phyloP scores from a whole-genome alignment of 805 yeast species.

The Cyberlindnera maclurae region DNA sequence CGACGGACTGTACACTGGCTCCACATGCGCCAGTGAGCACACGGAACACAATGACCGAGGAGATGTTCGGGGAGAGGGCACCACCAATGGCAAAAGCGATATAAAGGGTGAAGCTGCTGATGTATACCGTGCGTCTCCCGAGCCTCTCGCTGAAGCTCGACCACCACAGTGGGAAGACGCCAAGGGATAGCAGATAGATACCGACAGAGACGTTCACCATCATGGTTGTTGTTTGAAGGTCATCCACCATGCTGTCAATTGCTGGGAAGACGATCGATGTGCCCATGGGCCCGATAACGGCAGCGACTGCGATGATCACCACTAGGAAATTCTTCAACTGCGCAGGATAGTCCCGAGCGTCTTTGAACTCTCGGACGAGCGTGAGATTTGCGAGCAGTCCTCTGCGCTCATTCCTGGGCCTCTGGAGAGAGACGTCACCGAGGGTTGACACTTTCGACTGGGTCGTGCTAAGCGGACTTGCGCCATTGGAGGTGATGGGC shows the following conservation, averaged over 20 bases:
- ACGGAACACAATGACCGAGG: conserved; percentile 59
- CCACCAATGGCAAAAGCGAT: conserved; percentile 66
- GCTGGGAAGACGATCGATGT: conserved; percentile 81
- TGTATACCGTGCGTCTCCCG: conserved; percentile 71
- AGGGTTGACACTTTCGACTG: neutral
- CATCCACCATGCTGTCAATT: conserved; percentile 46
- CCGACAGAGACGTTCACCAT: conserved; percentile 77
- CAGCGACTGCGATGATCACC: conserved; percentile 61
- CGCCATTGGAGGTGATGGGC: too few species aligned
- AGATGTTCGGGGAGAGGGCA: conserved; percentile 55
- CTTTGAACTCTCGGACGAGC: conserved; percentile 60
- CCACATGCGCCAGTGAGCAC: conserved; percentile 73
- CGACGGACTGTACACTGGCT: conserved; percentile 82
- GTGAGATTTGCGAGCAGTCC: conserved; percentile 50
- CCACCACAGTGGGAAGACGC: conserved; percentile 88
- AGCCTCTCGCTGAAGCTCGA: conserved; percentile 66
- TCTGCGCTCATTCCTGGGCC: conserved; percentile 26
- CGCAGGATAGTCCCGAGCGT: conserved; percentile 58
- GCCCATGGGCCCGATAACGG: conserved; percentile 84
- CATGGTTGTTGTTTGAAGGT: conserved; percentile 48
- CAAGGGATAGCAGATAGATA: conserved; percentile 63
- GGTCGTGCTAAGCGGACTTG: neutral
- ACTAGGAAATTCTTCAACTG: conserved; percentile 48
- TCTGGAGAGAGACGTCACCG: conserved; percentile 6
- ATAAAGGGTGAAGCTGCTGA: conserved; percentile 57